Base-by-base conservation (phyloP, 257 asterid species). In the Thymus mandschuricus region DNA sequence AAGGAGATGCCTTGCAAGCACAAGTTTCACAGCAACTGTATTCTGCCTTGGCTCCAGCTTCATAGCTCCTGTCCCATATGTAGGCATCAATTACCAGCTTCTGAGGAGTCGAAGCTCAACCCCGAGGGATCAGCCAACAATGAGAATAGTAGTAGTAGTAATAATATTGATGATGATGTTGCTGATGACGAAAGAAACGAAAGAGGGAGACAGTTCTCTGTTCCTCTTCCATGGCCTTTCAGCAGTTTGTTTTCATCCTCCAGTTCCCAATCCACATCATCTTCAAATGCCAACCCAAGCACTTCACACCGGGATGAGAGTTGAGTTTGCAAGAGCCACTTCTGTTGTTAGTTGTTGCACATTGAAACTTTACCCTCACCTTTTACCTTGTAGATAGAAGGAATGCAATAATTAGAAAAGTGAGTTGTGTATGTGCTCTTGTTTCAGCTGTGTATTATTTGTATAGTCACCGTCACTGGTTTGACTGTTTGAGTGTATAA, bases 31-130 rank as follows among this genome's bases (percentile, higher is more conserved):
- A 43, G 75, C 43, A 79, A 60, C 5, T 90, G 98, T 75, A 89
- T 92, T 69, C 55, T 92, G 60, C 97, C 98, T 1, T 92, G 98
- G 98, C 81, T 92, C 43, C 88, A 90, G 82, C 94, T 90, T 65
- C 98, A 92, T 69, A 92, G 98, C 67, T 88, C 98, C 8, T 92
- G 97, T 70, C 98, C 98, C 28, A 77, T 88, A 28, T 90, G 98
- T 69, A 79, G 98, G 81, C 71, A 78, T 69, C 97, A 88, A 74
- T 79, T 92, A 60, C 96, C 97, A 38, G 41, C 41, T 51, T 75
- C 77, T 30, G 96, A 88, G 52, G 96, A 92, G 81, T 77, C 87
- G 10, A 86, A 89, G 83, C 65, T 76, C n/a, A 82, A 82, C 40
- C 44, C 79, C 6, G 74, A 75, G 54, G 82, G 73, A 28, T 68